Evolutionary conservation across 2,329 filamentous ascomycete genomes (phyloP).

Genomic region (Plectosphaerella sp.): DNA sequence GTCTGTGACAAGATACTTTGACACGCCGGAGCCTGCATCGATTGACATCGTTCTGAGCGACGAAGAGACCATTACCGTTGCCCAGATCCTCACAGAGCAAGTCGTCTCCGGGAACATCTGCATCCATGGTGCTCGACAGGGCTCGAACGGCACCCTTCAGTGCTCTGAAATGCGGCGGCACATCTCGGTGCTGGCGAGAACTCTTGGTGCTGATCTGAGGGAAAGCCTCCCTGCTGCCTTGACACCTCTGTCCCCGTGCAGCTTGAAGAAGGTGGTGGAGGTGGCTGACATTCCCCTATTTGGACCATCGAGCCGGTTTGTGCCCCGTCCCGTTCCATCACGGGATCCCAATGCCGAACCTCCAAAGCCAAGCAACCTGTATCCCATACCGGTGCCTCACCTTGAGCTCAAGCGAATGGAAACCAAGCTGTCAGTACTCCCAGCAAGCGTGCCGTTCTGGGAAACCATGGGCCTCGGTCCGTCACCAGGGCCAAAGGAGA

Average conservation of each 20-base stretch:
- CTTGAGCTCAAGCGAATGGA: constrained; percentile 69
- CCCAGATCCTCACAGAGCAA: constrained; percentile 69
- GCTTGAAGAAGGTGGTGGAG: constrained; percentile 8
- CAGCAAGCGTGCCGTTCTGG: constrained; percentile 75
- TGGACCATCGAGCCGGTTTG: constrained; percentile 46
- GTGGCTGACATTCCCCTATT: constrained; percentile 32
- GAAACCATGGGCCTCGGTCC: constrained; percentile 74
- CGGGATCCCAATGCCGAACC: constrained; percentile 38
- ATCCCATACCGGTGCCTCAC: constrained; percentile 63
- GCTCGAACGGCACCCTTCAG: constrained; percentile 12
- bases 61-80: constrained; percentile 60
- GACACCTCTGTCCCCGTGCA: constrained; percentile 19
- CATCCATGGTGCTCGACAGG: constrained; percentile 8
- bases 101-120: constrained; percentile 45
- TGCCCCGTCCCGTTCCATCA: constrained; percentile 40
- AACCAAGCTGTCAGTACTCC: constrained; percentile 65
- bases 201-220: constrained; percentile 44
- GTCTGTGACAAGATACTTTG: constrained; percentile 51
- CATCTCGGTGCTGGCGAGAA: constrained; percentile 37
- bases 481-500: constrained; percentile 65
- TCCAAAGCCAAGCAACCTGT: constrained; percentile 47
- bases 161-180: constrained; percentile 32
- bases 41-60: constrained; percentile 43
- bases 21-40: constrained; percentile 51
- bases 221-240: constrained; percentile 40